A percentile compares a stretch with the other conserved stretches of the same genome.
phyloP scores from a whole-genome alignment of 2,329 filamentous ascomycete species.

The Ceratocystis albifundus region DNA sequence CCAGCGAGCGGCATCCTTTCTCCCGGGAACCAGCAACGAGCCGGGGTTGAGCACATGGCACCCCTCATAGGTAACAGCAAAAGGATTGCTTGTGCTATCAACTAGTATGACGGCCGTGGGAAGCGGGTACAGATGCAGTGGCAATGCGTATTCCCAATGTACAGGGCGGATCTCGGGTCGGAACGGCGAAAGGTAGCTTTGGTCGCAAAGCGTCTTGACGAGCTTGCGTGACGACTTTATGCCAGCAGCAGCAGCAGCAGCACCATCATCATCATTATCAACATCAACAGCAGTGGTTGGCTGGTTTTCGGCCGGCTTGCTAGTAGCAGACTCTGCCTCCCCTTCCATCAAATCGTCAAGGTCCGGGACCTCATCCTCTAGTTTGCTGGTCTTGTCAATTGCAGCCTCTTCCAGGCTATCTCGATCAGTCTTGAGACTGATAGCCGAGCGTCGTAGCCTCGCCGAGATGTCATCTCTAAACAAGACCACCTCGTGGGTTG shows the following conservation, averaged over 20 bases:
- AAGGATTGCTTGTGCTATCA: constrained; percentile 70
- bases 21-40: constrained; percentile 56
- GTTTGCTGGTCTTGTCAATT: not conserved
- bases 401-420: constrained; percentile 30
- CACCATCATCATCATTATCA: no score
- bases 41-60: constrained; percentile 95
- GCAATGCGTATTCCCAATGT: constrained; percentile 74
- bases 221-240: constrained; percentile 57
- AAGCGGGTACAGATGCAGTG: constrained; percentile 74
- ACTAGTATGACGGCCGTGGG: constrained; percentile 74
- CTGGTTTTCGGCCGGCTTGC: constrained; percentile 33
- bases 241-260: constrained; percentile 29
- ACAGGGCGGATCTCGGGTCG: constrained; percentile 66
- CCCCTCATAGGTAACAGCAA: constrained; percentile 83
- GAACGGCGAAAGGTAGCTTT: constrained; percentile 81
- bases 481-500: constrained; percentile 74
- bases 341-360: constrained; percentile 35
- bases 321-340: constrained; percentile 28
- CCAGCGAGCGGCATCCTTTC: constrained; percentile 64
- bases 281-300: constrained; percentile 23
- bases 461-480: constrained; percentile 79
- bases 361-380: constrained; percentile 24
- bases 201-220: constrained; percentile 83
- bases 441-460: constrained; percentile 62
- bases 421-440: constrained; percentile 49